Evolutionary conservation across 2,329 filamentous ascomycete species (phyloP), one percentile per base, ranked within the genome.

Genomic region (Aspergillus fumigatus): DNA sequence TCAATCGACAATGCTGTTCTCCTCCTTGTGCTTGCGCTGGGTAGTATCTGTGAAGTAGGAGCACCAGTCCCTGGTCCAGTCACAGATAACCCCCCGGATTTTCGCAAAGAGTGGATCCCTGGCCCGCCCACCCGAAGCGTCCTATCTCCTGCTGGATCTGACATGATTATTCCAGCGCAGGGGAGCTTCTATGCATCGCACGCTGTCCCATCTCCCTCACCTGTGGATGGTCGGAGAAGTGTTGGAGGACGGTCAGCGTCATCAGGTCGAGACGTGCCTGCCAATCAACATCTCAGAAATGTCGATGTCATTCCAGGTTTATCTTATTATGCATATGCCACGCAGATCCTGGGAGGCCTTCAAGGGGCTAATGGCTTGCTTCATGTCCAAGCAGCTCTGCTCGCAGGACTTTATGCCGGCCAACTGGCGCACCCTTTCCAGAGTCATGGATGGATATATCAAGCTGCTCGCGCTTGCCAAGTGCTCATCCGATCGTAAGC

Each of bases 221-320:
- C 58, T 9, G 54, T 53, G n/a, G 59, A 60, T 11, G 52, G 58
- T 19, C 57, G 59, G 43, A 65, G 54, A 50, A 60, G 60, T 26
- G 54, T 60, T 3, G 62, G 61, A 23, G 56, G 55, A 21, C 59
- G 48, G 14, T 50, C 53, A 52, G 53, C 47, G 29, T 59, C 62
- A 43, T 27, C 57, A 9, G 60, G 55, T 4, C 58, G 26, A 1
- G 66, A 70, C 17, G 48, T 52, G 6, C 61, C 52, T 17, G 70
- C 68, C 21, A 57, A 54, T 3, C 54, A 61, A 2, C 50, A 64
- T 14, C 59, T 73, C 53, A 80, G 83, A 64, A 96, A 96, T 68
- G 81, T 94, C 51, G 92, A 97, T 66, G 82, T 89, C 6, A 89
- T 97, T 59, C 93, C 94, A 0, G 94, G 94, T 0, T 78, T 97